These are phyloP conservation scores for Mycena vitilis DNA, from an alignment of 768 basidiomycete genomes.

Conservation along the genomic window DNA sequence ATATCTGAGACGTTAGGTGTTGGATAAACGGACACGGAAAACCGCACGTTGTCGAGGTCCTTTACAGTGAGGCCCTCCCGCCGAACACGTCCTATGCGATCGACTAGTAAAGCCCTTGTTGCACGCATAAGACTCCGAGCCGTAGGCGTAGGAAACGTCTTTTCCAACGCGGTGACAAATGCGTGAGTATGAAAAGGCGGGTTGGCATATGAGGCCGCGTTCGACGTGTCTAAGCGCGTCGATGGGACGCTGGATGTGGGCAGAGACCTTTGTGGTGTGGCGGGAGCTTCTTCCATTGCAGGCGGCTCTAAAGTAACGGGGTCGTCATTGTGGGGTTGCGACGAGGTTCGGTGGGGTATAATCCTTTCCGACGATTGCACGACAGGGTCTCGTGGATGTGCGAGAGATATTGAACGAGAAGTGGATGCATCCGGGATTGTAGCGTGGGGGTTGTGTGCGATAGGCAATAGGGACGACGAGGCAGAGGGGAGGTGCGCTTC, in stretches of 20 bases:
- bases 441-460: slow-evolving; percentile 22
- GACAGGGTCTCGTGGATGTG: slow-evolving; percentile 29
- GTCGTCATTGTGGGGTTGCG: background rate
- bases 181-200: slow-evolving; percentile 89
- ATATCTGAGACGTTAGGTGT: slow-evolving; percentile 10
- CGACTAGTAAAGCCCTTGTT: slow-evolving; percentile 81
- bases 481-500: slow-evolving; percentile 21
- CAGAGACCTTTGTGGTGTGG: background rate
- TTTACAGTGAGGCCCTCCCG: slow-evolving; percentile 79
- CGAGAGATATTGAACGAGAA: slow-evolving; percentile 32
- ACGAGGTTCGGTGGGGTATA: slow-evolving; percentile 9
- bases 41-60: slow-evolving; percentile 83
- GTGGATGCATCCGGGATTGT: slow-evolving; percentile 30
- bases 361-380: slow-evolving; percentile 7
- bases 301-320: slow-evolving; percentile 6
- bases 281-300: background rate
- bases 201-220: slow-evolving; percentile 57
- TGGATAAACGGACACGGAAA: slow-evolving; percentile 6
- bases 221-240: slow-evolving; percentile 27
- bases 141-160: slow-evolving; percentile 77
- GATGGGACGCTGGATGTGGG: slow-evolving; percentile 31
- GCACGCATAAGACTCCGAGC: slow-evolving; percentile 88
- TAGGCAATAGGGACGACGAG: slow-evolving; percentile 15
- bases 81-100: slow-evolving; percentile 76
- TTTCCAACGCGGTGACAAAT: slow-evolving; percentile 78